Base-by-base conservation (phyloP, 768 basidiomycete genomes). In the Tricholoma bakamatsutake region DNA sequence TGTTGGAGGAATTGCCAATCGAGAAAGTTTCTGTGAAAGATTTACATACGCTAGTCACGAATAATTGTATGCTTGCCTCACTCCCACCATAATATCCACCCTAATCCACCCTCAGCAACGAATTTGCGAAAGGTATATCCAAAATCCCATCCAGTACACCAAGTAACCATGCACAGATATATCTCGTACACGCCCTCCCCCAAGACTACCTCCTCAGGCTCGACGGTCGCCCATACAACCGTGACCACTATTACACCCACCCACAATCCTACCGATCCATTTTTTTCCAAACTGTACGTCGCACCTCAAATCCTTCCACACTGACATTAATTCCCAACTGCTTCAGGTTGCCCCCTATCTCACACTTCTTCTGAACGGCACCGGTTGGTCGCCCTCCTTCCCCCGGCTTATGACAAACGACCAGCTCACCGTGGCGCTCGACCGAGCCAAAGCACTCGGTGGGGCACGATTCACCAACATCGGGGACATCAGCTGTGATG, bases 401-500 rank as follows among this genome's bases (percentile, higher is more conserved):
- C 94, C 94, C 18, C 80, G 90, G 5, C 71, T 95, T 3, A 86
- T 96, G 80, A 81, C 81, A 1, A 89, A 79, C 17, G 73, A 75
- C 0, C 83, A 89, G 59, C 73, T 94, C 7, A 66, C 70, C 0
- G 66, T 68, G 2, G 79, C 84, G 0, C 75, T 86, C 6, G 58
- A 70, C 33, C 73, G 69, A 3, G 86, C 82, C 0, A 73, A 74
- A 37, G 66, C 72, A 7, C 62, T 86, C 1, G 80, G 81, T 6
- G 76, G 72, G 2, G 80, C 76, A 13, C 75, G 88, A 21, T 86
- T 87, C 62, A 77, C 78, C 8, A 87, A 82, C 53, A 79, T 97
- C 21, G 91, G 90, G 1, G 94, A 97, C 65, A 88, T 97, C 35
- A 92, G 84, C 59, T 96, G 93, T 64, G 94, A 97, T 65, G 76